Percentiles rank a stretch among this genome's conserved stretches.
Conservation (phyloP, 1,139 yeast species). For the Saccharomyces hybrid region DNA sequence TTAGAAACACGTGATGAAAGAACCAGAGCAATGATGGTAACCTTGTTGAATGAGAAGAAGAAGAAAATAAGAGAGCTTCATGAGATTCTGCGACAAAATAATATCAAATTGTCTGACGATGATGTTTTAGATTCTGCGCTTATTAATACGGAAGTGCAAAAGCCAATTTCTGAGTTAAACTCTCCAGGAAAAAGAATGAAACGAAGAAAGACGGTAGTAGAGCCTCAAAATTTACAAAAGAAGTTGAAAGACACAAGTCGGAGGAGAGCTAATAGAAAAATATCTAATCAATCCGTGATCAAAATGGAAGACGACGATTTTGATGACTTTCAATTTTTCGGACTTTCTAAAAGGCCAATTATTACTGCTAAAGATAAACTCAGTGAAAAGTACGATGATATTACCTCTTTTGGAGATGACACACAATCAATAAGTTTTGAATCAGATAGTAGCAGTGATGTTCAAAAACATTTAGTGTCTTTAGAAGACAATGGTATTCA, state of each 20-base stretch:
- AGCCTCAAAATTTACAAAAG: background rate
- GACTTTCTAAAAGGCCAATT: slow-evolving; percentile 7
- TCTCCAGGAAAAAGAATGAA: slow-evolving; percentile 25
- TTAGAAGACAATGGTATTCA: background rate
- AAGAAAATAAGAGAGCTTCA: slow-evolving; percentile 18
- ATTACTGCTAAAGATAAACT: background rate
- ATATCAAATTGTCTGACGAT: slow-evolving; percentile 3
- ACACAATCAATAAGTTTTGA: background rate
- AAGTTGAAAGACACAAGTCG: background rate
- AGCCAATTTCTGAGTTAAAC: slow-evolving; percentile 17
- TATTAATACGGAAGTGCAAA: slow-evolving; percentile 16
- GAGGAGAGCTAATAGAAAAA: background rate
- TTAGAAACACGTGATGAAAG: slow-evolving; percentile 18
- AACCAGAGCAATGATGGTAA: slow-evolving; percentile 17
- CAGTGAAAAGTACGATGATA: background rate
- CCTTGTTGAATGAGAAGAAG: slow-evolving; percentile 26
- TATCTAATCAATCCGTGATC: background rate
- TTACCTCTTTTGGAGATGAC: background rate
- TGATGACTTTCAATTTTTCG: slow-evolving; percentile 12
- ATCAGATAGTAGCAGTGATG: background rate
- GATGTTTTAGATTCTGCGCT: slow-evolving; percentile 15
- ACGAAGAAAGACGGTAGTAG: slow-evolving; percentile 1
- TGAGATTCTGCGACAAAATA: background rate
- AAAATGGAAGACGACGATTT: slow-evolving; percentile 7
- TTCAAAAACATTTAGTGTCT: slow-evolving; percentile 2